Evolutionary conservation across 805 yeast genomes (phyloP), one percentile per base, ranked within the genome.

Genomic region (Lachancea nothofagi): DNA sequence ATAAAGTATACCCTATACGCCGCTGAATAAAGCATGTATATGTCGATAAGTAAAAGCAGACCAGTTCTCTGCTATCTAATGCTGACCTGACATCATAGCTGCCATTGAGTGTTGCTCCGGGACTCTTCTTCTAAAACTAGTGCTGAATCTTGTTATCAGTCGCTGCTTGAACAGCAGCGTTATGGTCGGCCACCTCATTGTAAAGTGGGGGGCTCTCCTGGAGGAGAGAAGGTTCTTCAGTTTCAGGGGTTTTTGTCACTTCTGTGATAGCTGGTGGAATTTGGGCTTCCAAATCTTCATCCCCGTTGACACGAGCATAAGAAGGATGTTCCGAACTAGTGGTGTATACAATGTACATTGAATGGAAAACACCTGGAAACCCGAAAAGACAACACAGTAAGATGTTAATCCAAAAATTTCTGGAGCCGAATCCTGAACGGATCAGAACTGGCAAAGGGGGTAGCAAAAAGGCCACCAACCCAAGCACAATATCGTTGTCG

Each of bases 281-380:
- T 26, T 33, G 38, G 2, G 42, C 42, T 24, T 39, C 42, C 24
- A 39, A 27, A 21, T 32, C 42, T 3, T 33, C 15, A 5, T 32
- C 31, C 5, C 26, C 37, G 14, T 27, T 14, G 8, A 25, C 14
- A 27, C 25, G 38, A 7, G 12, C 12, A 22, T 36, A 29, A 8
- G 18, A 15, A 22, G 43, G 32, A 18, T 55, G 46, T 34, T 53
- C 56, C 13, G 38, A 38, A 36, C 57, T 52, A 5, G 60, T 49
- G 41, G 46, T 53, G 27, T 53, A 46, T 22, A 55, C 39, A 17
- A 55, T 51, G 27, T 54, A 55, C 10, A 46, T 41, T 7, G 56
- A 52, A 34, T 55, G 60, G 20, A 54, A 42, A 8, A 45, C 45
- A 12, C 57, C 60, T 15, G 59, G 59, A 45, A 55, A 48, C 37